Percentiles rank a stretch among this genome's conserved stretches.
These are phyloP conservation scores for Candida manassasensis DNA, from an alignment of 805 yeast species.

Conservation along the genomic window DNA sequence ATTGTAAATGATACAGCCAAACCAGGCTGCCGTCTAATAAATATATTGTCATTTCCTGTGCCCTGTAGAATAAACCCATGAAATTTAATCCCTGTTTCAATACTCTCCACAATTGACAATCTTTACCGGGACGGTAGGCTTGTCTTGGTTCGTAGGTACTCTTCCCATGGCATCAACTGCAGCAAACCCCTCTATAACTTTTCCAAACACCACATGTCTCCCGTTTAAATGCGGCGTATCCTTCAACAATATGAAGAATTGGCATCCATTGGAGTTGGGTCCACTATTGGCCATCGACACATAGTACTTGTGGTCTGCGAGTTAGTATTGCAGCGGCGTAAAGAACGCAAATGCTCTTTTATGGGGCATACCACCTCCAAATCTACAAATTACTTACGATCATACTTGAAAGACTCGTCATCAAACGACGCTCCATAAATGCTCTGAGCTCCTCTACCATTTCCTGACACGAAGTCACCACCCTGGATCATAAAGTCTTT, in stretches of 20 bases:
- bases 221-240: constrained; percentile 57
- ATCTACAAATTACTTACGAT: background rate
- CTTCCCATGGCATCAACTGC: constrained; percentile 48
- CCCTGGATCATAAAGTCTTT: constrained; percentile 36
- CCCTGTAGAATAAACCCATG: no score
- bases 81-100: no score
- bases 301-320: background rate
- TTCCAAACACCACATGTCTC: constrained; percentile 93
- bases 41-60: no score
- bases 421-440: constrained; percentile 42
- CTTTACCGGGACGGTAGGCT: constrained; percentile 12
- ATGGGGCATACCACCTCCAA: no score
- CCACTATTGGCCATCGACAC: constrained; percentile 80
- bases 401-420: constrained; percentile 20
- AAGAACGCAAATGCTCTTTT: no score
- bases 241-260: constrained; percentile 36
- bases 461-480: constrained; percentile 30
- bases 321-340: no score
- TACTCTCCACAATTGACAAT: constrained; percentile 18
- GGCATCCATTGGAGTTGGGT: constrained; percentile 43
- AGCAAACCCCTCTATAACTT: constrained; percentile 79
- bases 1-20: no score
- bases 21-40: no score
- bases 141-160: constrained; percentile 10
- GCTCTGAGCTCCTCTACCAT: constrained; percentile 85